Evolutionary conservation across 2,329 filamentous ascomycete species (phyloP), one percentile per base, ranked within the genome.

Genomic region (Xenoacremonium recifei): DNA sequence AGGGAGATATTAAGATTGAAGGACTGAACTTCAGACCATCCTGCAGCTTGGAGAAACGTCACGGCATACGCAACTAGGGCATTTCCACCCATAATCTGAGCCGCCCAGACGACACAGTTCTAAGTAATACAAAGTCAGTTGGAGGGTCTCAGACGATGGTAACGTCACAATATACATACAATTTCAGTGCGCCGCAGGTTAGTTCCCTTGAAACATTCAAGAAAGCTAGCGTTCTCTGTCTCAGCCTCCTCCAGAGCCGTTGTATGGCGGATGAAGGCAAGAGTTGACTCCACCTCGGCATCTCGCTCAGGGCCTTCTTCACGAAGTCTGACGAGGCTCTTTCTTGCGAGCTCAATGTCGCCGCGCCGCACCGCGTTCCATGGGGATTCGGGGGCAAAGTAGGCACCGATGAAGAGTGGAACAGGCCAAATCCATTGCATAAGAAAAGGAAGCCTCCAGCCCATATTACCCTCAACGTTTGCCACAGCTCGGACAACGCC

Each of bases 181-280:
- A 58, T 65, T 44, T 71, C 64, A 3, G 68, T 71, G 21, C 68
- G 61, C 20, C 68, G 65, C 0, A 66, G 50, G 41, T 75, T 65
- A 4, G 62, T 63, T 11, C 72, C 72, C 12, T 57, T 59, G 61
- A 76, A 75, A 40, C 66, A 70, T 43, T 75, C 70, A 15, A 48
- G 21, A 39, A 72, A 70, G n/a, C n/a, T n/a, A n/a, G n/a, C n/a
- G n/a, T 31, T 9, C 29, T 15, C 7, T n/a, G 29, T 15, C 29
- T 65, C 55, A 13, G 65, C 57, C 47, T 66, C 61, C 49, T 75
- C 71, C 10, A 63, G 36, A 3, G 51, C 47, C 6, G 58, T 48
- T 6, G 61, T 50, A 7, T 50, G 42, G 6, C 37, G 36, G 5
- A 50, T 50, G 9, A 36, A 38, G 10, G 48, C 48, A 17, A 50